These are phyloP conservation scores for Hippophae gyantsensis DNA, from an alignment of 306 rosid genomes.

Conservation along the genomic window DNA sequence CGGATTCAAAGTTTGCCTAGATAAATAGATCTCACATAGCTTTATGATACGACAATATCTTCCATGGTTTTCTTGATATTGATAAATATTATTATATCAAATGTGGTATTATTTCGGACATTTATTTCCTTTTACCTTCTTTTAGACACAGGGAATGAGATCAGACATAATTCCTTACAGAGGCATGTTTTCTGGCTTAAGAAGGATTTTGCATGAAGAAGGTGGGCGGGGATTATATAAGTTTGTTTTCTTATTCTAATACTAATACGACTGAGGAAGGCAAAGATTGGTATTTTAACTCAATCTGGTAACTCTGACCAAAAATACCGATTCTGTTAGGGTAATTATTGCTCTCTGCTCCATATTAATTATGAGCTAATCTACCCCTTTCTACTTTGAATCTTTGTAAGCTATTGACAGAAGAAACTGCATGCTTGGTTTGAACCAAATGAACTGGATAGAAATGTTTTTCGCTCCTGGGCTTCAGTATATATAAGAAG, in stretches of 20 bases:
- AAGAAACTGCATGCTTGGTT: not conserved
- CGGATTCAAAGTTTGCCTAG: too few relatives aligned
- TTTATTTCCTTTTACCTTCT: constrained; percentile 19
- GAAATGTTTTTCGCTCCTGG: not conserved
- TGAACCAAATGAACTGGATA: not conserved
- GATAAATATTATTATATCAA: not conserved
- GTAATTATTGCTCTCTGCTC: too few relatives aligned
- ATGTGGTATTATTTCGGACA: not conserved
- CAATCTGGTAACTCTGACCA: too few relatives aligned
- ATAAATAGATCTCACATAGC: not conserved
- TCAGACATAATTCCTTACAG: constrained; percentile 73
- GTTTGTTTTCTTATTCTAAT: constrained; percentile 29
- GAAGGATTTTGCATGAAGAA: constrained; percentile 76
- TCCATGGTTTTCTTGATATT: not conserved
- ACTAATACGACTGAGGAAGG: not conserved
- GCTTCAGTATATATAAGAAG: not conserved
- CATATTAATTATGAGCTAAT: too few relatives aligned
- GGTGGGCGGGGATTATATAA: constrained; percentile 86
- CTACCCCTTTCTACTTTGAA: too few relatives aligned
- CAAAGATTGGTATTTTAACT: too few relatives aligned
- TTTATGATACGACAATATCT: not conserved
- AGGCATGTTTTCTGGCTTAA: constrained; percentile 72
- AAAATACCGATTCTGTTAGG: too few relatives aligned
- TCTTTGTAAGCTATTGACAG: too few relatives aligned
- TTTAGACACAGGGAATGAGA: constrained; percentile 94